These are phyloP conservation scores for Aquilaria yunnanensis DNA, from an alignment of 345 rosid species.

Conservation along the genomic window DNA sequence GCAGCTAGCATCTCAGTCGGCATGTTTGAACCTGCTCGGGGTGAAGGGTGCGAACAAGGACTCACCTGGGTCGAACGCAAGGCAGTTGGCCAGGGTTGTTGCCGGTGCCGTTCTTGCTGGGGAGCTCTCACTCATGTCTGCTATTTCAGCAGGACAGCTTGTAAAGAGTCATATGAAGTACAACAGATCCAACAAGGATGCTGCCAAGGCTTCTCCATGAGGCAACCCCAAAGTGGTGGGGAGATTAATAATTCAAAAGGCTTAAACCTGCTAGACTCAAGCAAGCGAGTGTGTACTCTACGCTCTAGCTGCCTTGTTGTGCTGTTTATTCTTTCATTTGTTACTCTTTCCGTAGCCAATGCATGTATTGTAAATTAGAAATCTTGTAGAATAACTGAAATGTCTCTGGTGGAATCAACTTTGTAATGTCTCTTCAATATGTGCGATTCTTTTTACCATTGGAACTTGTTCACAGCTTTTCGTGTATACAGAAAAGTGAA, in stretches of 20 bases:
- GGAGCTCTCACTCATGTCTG: slow-evolving; percentile 70
- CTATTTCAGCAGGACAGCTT: slow-evolving; percentile 67
- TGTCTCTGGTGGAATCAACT: no score
- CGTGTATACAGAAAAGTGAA: no score
- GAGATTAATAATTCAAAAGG: background rate
- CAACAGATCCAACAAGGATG: slow-evolving; percentile 54
- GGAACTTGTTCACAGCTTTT: no score
- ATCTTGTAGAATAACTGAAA: no score
- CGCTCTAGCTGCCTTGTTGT: no score
- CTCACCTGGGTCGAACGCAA: slow-evolving; percentile 46
- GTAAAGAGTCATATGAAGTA: slow-evolving; percentile 72
- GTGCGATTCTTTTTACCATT: no score
- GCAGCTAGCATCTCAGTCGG: slow-evolving; percentile 74
- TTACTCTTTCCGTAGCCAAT: no score
- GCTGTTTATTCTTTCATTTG: no score
- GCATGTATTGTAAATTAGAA: no score
- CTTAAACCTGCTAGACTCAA: no score
- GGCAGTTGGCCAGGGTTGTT: slow-evolving; percentile 47
- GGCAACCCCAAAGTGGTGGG: background rate
- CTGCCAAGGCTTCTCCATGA: slow-evolving; percentile 23
- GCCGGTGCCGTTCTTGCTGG: slow-evolving; percentile 71
- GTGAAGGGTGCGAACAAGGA: slow-evolving; percentile 64
- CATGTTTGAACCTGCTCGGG: slow-evolving; percentile 60
- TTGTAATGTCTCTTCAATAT: no score
- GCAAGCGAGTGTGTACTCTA: no score